Percentiles rank a stretch among this genome's conserved stretches.
phyloP scores from a whole-genome alignment of 345 rosid species.

The Acer saccharum region DNA sequence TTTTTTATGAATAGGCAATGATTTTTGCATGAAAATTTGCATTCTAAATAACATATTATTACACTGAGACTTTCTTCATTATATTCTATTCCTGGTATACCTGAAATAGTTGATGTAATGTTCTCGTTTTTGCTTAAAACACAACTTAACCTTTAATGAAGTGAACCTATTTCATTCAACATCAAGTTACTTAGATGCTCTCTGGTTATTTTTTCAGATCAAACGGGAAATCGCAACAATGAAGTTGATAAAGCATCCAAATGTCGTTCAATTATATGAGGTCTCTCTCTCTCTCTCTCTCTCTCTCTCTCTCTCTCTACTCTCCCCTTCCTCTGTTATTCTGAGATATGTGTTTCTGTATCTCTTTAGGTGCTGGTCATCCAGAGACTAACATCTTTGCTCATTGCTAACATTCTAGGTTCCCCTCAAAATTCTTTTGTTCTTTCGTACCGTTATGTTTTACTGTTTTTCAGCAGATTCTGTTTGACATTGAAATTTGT shows the following conservation, averaged over 20 bases:
- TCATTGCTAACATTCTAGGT: background rate
- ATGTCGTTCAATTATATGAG: slow-evolving; percentile 86
- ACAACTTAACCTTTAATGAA: background rate
- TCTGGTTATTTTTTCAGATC: slow-evolving; percentile 54
- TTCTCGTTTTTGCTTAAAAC: background rate
- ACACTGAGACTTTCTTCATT: background rate
- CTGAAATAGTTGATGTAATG: background rate
- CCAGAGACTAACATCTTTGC: background rate
- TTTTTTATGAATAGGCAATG: background rate
- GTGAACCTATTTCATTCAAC: background rate
- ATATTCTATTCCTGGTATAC: background rate
- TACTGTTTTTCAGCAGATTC: background rate
- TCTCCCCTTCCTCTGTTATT: background rate
- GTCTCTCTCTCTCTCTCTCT: slow-evolving; percentile 41
- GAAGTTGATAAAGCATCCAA: slow-evolving; percentile 94
- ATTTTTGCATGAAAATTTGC: background rate
- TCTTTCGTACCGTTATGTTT: background rate
- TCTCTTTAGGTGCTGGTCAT: background rate
- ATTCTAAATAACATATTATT: background rate
- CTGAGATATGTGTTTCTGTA: background rate
- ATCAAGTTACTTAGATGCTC: slow-evolving; percentile 17
- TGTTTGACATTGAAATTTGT: background rate
- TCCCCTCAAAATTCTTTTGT: background rate
- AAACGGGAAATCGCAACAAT: slow-evolving; percentile 87
- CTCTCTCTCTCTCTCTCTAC: slow-evolving; percentile 22